A percentile compares a stretch with the other conserved stretches of the same genome.
Evolutionary conservation across 2,329 filamentous ascomycete species (phyloP).

Genomic region (Lecanoromycetidae sp.): DNA sequence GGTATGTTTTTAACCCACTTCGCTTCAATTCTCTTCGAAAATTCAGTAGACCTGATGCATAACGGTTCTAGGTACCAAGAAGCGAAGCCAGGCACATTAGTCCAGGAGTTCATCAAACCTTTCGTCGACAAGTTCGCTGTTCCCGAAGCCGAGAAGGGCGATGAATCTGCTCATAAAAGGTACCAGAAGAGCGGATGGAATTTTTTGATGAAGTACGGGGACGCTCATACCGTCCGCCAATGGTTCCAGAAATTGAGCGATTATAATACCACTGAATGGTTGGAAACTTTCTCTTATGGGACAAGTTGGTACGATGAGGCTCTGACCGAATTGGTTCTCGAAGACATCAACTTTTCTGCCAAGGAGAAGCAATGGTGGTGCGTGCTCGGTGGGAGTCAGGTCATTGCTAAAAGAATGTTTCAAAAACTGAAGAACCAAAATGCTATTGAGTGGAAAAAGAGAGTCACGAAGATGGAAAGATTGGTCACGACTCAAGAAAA

Average conservation of each 20-base stretch:
- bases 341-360: slow-evolving; percentile 25
- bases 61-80: not conserved
- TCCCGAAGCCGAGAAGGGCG: not conserved
- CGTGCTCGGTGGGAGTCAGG: slow-evolving; percentile 25
- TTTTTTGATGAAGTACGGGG: slow-evolving; percentile 4
- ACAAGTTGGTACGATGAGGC: slow-evolving; percentile 27
- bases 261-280: slow-evolving; percentile 11
- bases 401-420: slow-evolving; percentile 24
- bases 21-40: not conserved
- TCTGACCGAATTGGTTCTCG: slow-evolving; percentile 28
- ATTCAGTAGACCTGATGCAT: not conserved
- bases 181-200: slow-evolving; percentile 7
- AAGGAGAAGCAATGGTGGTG: slow-evolving; percentile 21
- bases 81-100: not conserved
- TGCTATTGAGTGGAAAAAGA: not conserved
- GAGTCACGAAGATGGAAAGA: slow-evolving; percentile 9
- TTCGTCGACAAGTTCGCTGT: slow-evolving; percentile 10
- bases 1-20: not conserved
- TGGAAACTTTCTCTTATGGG: slow-evolving; percentile 16
- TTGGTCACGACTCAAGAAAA: not conserved
- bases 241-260: slow-evolving; percentile 10
- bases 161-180: not conserved
- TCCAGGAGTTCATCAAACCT: slow-evolving; percentile 4
- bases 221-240: slow-evolving; percentile 7
- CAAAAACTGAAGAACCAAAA: slow-evolving; percentile 16